Evolutionary conservation across 331 rosid genomes (phyloP).

Genomic region (Malus hybrid): DNA sequence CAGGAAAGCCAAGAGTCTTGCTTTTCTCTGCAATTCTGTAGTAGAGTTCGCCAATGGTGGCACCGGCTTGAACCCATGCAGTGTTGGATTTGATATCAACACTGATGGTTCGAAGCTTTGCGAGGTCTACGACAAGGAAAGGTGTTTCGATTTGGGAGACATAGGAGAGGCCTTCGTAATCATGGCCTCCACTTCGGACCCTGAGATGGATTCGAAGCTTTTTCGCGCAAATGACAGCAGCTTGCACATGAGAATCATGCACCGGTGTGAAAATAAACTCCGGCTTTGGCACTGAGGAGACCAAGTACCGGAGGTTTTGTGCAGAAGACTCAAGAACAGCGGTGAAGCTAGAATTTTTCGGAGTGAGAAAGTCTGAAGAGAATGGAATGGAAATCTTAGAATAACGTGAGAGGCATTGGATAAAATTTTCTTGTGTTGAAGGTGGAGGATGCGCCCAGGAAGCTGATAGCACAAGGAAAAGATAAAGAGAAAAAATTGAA

Average conservation of each 20-base stretch:
- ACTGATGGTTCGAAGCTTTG: slow-evolving; percentile 35
- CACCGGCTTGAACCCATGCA: slow-evolving; percentile 71
- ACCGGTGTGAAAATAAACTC: slow-evolving; percentile 52
- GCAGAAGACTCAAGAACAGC: slow-evolving; percentile 36
- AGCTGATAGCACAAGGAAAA: not conserved
- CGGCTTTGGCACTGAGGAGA: slow-evolving; percentile 49
- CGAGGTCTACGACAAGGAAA: slow-evolving; percentile 45
- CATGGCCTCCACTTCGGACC: slow-evolving; percentile 70
- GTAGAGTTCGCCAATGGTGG: slow-evolving; percentile 55
- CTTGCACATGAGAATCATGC: slow-evolving; percentile 50
- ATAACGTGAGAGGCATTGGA: slow-evolving; percentile 30
- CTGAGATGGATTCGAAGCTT: slow-evolving; percentile 40
- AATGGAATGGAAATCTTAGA: slow-evolving; percentile 30
- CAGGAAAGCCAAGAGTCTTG: slow-evolving; percentile 52
- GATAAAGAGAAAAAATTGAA: not conserved
- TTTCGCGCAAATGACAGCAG: slow-evolving; percentile 51
- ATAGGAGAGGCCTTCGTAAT: slow-evolving; percentile 62
- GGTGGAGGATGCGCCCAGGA: slow-evolving; percentile 14
- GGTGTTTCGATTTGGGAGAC: slow-evolving; percentile 47
- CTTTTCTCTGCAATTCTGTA: slow-evolving; percentile 54
- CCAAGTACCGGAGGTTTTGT: slow-evolving; percentile 40
- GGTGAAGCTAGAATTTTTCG: slow-evolving; percentile 27
- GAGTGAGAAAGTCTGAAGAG: slow-evolving; percentile 22
- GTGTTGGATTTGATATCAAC: slow-evolving; percentile 25
- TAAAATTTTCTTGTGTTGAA: slow-evolving; percentile 27